These are phyloP conservation scores for Gelatoporia subvermispora DNA, from an alignment of 768 basidiomycete species.

Conservation along the genomic window DNA sequence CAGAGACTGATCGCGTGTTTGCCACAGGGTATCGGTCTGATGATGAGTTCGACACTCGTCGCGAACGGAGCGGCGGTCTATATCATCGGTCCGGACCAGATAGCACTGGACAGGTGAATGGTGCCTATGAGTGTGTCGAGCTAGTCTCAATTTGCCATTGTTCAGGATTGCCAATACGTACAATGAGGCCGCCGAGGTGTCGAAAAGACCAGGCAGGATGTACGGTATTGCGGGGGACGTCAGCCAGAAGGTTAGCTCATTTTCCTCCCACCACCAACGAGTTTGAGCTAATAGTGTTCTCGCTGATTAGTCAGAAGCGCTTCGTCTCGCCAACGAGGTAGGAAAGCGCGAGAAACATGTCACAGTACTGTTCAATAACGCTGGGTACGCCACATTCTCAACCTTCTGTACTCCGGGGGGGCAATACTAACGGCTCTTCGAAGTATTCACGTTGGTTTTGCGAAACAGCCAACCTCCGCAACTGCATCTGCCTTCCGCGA, in stretches of 20 bases:
- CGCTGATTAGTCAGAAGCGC: slow-evolving; percentile 34
- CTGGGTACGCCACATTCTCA: slow-evolving; percentile 25
- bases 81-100: slow-evolving; percentile 40
- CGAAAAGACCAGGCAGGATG: slow-evolving; percentile 30
- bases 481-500: slow-evolving; percentile 35
- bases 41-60: slow-evolving; percentile 42
- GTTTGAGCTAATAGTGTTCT: background rate
- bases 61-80: slow-evolving; percentile 48
- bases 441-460: slow-evolving; percentile 24
- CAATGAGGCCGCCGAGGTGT: slow-evolving; percentile 31
- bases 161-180: slow-evolving; percentile 30
- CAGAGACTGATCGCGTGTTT: background rate
- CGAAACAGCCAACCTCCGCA: slow-evolving; percentile 20
- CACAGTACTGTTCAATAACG: slow-evolving; percentile 47
- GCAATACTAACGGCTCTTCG: background rate
- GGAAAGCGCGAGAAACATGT: slow-evolving; percentile 33
- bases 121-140: background rate
- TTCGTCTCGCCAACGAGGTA: slow-evolving; percentile 36
- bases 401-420: background rate
- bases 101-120: slow-evolving; percentile 34
- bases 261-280: background rate
- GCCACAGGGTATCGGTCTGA: slow-evolving; percentile 42
- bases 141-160: background rate
- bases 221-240: slow-evolving; percentile 39
- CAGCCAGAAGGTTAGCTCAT: slow-evolving; percentile 29